These are phyloP conservation scores for Leishmania mexicana DNA, from an alignment of 208 protist genomes.

Conservation along the genomic window DNA sequence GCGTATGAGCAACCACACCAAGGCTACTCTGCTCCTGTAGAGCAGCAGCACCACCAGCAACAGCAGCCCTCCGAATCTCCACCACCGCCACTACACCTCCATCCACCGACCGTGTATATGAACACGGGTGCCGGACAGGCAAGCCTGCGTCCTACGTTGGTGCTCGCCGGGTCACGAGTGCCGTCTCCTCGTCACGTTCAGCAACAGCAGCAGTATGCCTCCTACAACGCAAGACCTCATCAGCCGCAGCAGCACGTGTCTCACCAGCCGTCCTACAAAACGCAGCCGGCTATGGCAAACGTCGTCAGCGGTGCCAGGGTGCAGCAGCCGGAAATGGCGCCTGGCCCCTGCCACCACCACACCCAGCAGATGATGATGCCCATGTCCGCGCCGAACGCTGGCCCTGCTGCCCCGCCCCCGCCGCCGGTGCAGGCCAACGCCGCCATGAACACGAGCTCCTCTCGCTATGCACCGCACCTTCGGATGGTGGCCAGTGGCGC, in stretches of 20 bases:
- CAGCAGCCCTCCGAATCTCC: slow-evolving; percentile 1
- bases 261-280: background rate
- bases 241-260: slow-evolving; percentile 2
- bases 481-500: background rate
- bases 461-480: background rate
- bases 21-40: background rate
- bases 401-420: slow-evolving; percentile 4
- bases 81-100: slow-evolving; percentile 13
- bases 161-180: background rate
- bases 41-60: slow-evolving; percentile 1
- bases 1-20: background rate
- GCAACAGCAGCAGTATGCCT: slow-evolving; percentile 7
- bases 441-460: background rate
- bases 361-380: background rate
- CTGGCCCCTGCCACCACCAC: slow-evolving; percentile 7
- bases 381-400: background rate
- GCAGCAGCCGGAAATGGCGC: background rate
- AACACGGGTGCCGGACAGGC: slow-evolving; percentile 6
- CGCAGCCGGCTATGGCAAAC: background rate
- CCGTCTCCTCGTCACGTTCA: slow-evolving; percentile 3
- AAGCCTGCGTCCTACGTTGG: background rate
- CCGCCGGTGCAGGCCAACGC: background rate
- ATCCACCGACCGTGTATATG: slow-evolving; percentile 27
- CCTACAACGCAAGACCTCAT: background rate
- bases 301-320: background rate